Percentiles rank a stretch among this genome's conserved stretches.
These are phyloP conservation scores for Trypanosoma vivax DNA, from an alignment of 208 protist species.

Conservation along the genomic window DNA sequence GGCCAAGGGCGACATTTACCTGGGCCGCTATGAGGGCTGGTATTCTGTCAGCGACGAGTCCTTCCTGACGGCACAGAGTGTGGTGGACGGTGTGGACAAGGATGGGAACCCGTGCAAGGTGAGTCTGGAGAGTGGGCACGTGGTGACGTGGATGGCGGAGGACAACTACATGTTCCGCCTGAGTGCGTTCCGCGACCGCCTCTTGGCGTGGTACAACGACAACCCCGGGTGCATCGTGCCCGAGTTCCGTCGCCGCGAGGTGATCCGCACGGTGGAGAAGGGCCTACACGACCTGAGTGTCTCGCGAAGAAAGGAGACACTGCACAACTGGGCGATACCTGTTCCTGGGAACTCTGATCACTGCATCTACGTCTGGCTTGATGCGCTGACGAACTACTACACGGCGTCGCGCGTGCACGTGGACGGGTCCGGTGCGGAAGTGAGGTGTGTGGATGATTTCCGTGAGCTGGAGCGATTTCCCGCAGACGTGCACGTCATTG, in stretches of 20 bases:
- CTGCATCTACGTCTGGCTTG: slow-evolving; percentile 99
- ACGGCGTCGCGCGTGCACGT: slow-evolving; percentile 71
- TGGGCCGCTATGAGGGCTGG: slow-evolving; percentile 97
- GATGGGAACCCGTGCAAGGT: slow-evolving; percentile 88
- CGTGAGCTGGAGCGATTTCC: slow-evolving; percentile 56
- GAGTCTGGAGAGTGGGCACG: slow-evolving; percentile 88
- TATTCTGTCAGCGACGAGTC: slow-evolving; percentile 98
- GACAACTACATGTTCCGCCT: slow-evolving; percentile 99
- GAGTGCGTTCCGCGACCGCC: slow-evolving; percentile 72
- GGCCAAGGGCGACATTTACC: slow-evolving; percentile 94
- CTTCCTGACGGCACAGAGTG: slow-evolving; percentile 86
- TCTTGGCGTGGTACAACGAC: slow-evolving; percentile 83
- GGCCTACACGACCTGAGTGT: slow-evolving; percentile 95
- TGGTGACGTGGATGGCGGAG: slow-evolving; percentile 94
- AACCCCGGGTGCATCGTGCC: slow-evolving; percentile 91
- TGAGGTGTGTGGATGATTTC: slow-evolving; percentile 33
- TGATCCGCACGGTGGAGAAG: slow-evolving; percentile 78
- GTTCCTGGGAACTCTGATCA: slow-evolving; percentile 93
- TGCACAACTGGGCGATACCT: slow-evolving; percentile 95
- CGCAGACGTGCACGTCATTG: slow-evolving; percentile 91
- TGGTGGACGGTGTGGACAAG: slow-evolving; percentile 83
- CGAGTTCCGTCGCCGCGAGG: slow-evolving; percentile 88
- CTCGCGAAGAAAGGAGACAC: slow-evolving; percentile 85
- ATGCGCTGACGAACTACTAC: slow-evolving; percentile 99
- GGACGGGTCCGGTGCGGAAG: slow-evolving; percentile 32